Evolutionary conservation across 805 yeast species (phyloP).

Genomic region (Cyberlindnera meyerae): DNA sequence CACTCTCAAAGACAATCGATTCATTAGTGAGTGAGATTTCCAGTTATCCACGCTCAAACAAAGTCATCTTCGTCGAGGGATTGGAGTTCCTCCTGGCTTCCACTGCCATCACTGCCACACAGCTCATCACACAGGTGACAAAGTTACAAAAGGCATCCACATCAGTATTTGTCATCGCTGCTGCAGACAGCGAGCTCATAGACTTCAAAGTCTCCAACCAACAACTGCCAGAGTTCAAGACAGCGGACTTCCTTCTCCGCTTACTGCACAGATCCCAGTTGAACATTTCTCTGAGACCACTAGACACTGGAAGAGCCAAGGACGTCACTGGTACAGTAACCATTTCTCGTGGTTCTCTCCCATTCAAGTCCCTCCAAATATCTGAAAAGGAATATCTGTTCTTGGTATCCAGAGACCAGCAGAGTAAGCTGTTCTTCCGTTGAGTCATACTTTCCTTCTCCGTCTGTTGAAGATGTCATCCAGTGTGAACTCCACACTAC

Average conservation of each 20-base stretch:
- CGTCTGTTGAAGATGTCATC: slow-evolving; percentile 55
- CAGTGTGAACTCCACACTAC: slow-evolving; percentile 83
- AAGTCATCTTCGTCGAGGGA: slow-evolving; percentile 39
- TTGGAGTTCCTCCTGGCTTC: slow-evolving; percentile 43
- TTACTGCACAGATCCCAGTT: slow-evolving; percentile 46
- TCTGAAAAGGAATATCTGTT: slow-evolving; percentile 62
- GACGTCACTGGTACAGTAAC: slow-evolving; percentile 74
- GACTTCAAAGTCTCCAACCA: slow-evolving; percentile 27
- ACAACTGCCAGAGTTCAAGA: slow-evolving; percentile 33
- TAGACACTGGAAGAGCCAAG: slow-evolving; percentile 75
- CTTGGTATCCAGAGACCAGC: slow-evolving; percentile 47
- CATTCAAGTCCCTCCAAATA: slow-evolving; percentile 25
- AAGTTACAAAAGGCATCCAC: slow-evolving; percentile 31
- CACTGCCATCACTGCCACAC: slow-evolving; percentile 34
- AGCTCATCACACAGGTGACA: slow-evolving; percentile 31
- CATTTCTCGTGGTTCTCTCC: slow-evolving; percentile 46
- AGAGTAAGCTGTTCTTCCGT: slow-evolving; percentile 37
- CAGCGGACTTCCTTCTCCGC: slow-evolving; percentile 43
- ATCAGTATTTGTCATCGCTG: slow-evolving; percentile 34
- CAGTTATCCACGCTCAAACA: slow-evolving; percentile 1
- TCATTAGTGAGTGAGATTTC: background rate
- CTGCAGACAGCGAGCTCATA: slow-evolving; percentile 37
- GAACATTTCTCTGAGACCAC: slow-evolving; percentile 56
- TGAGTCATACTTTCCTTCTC: slow-evolving; percentile 13
- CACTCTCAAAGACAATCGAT: slow-evolving; percentile 14